Evolutionary conservation across 1,284 basidiomycete species (phyloP).

Genomic region (Trichosporon asahii): DNA sequence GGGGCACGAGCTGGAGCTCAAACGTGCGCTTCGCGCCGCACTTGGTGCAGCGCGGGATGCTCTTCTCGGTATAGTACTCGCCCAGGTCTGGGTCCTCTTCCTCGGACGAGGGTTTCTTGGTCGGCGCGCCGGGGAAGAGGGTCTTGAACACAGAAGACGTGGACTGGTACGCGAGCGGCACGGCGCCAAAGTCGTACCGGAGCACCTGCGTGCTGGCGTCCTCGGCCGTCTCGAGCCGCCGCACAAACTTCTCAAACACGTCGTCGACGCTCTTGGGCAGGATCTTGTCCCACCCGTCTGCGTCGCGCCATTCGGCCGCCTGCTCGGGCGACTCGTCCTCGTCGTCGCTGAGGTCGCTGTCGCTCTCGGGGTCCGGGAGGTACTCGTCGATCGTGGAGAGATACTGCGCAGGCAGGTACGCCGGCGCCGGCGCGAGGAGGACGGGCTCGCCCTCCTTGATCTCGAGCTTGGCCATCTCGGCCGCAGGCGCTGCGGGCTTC

Average conservation of each 20-base stretch:
- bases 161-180: slow-evolving; percentile 49
- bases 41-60: slow-evolving; percentile 39
- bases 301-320: slow-evolving; percentile 32
- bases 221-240: slow-evolving; percentile 43
- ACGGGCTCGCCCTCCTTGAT: slow-evolving; percentile 25
- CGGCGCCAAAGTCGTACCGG: slow-evolving; percentile 51
- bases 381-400: slow-evolving; percentile 51
- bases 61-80: slow-evolving; percentile 33
- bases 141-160: slow-evolving; percentile 43
- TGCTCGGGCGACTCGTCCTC: slow-evolving; percentile 31
- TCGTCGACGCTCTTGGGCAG: slow-evolving; percentile 48
- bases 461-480: slow-evolving; percentile 4
- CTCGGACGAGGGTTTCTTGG: slow-evolving; percentile 29
- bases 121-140: slow-evolving; percentile 44
- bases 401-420: slow-evolving; percentile 51
- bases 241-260: slow-evolving; percentile 50
- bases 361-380: slow-evolving; percentile 38
- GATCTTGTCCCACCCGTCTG: slow-evolving; percentile 45
- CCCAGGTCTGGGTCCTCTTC: slow-evolving; percentile 40
- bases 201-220: slow-evolving; percentile 47
- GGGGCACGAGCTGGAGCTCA: slow-evolving; percentile 52
- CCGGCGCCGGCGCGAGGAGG: slow-evolving; percentile 41
- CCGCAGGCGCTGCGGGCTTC: neutral
- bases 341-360: slow-evolving; percentile 29
- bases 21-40: slow-evolving; percentile 46